Conservation (phyloP, 352 stramenopile genomes). For the Pythium chondricola region DNA sequence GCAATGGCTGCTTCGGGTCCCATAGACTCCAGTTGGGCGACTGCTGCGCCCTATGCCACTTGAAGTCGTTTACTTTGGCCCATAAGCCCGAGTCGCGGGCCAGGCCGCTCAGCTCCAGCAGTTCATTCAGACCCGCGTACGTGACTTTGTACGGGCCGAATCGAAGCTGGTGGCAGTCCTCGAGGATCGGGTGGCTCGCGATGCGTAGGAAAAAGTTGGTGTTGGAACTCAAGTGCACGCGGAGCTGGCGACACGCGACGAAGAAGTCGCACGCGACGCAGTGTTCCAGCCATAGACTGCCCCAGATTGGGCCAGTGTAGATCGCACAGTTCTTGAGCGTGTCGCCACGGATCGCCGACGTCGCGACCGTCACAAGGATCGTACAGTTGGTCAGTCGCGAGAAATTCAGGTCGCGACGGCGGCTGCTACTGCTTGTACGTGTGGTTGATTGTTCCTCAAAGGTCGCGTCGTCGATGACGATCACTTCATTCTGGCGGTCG, state of each 20-base stretch:
- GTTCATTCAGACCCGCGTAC: constrained; percentile 53
- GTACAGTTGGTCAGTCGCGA: constrained; percentile 62
- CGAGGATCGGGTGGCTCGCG: constrained; percentile 85
- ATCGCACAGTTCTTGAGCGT: constrained; percentile 64
- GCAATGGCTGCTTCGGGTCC: constrained; percentile 38
- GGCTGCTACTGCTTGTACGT: constrained; percentile 15
- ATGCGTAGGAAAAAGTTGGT: constrained; percentile 82
- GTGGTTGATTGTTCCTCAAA: constrained; percentile 32
- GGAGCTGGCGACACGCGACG: constrained; percentile 78
- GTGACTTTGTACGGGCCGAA: constrained; percentile 74
- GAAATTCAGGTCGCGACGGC: constrained; percentile 69
- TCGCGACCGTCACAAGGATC: constrained; percentile 60
- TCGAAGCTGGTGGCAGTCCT: constrained; percentile 78
- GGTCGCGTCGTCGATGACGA: constrained; percentile 57
- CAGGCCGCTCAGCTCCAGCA: constrained; percentile 54
- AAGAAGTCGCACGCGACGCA: constrained; percentile 78
- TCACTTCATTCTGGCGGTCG: constrained; percentile 49
- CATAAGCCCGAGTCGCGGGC: constrained; percentile 58
- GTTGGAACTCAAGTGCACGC: constrained; percentile 65
- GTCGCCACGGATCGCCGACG: constrained; percentile 67
- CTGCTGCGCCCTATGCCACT: constrained; percentile 84
- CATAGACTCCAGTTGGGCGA: constrained; percentile 83
- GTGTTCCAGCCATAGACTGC: constrained; percentile 80
- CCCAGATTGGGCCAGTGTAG: constrained; percentile 72
- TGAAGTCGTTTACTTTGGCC: constrained; percentile 90